These are phyloP conservation scores for Blastomyces silverae DNA, from an alignment of 2,329 filamentous ascomycete species.

Conservation along the genomic window DNA sequence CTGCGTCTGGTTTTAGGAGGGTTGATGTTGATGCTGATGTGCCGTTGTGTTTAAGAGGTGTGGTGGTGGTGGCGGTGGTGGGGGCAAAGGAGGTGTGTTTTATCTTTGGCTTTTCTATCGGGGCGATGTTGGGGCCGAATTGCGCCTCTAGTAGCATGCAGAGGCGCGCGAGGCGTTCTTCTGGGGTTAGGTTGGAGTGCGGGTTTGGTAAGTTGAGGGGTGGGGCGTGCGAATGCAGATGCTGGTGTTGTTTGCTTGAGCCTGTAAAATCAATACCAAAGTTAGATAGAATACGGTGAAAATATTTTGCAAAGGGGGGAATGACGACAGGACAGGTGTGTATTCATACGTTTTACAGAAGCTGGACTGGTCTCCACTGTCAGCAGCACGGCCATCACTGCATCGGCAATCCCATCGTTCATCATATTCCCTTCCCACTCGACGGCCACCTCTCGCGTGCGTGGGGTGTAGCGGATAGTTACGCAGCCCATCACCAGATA, in stretches of 20 bases:
- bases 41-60: background rate
- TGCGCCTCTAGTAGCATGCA: constrained; percentile 97
- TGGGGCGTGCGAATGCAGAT: constrained; percentile 39
- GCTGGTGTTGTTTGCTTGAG: constrained; percentile 49
- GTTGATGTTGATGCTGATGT: background rate
- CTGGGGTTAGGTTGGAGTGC: constrained; percentile 62
- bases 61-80: constrained; percentile 13
- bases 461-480: constrained; percentile 64
- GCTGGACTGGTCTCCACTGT: constrained; percentile 91
- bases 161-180: constrained; percentile 74
- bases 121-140: constrained; percentile 79
- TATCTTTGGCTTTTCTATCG: constrained; percentile 60
- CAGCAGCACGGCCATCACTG: constrained; percentile 85
- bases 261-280: constrained; percentile 38
- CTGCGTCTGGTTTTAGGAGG: constrained; percentile 18
- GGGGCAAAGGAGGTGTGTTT: constrained; percentile 20
- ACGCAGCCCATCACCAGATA: constrained; percentile 85
- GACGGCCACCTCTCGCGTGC: constrained; percentile 72
- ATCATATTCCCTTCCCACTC: constrained; percentile 98
- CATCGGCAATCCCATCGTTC: constrained; percentile 97
- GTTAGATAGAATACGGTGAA: constrained; percentile 24
- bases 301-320: constrained; percentile 23
- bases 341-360: constrained; percentile 72
- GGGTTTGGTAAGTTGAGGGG: constrained; percentile 53
- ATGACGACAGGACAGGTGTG: constrained; percentile 8